Evolutionary conservation across 2,329 filamentous ascomycete genomes (phyloP), one percentile per base, ranked within the genome.

Genomic region (Hymenoscyphus albidus): DNA sequence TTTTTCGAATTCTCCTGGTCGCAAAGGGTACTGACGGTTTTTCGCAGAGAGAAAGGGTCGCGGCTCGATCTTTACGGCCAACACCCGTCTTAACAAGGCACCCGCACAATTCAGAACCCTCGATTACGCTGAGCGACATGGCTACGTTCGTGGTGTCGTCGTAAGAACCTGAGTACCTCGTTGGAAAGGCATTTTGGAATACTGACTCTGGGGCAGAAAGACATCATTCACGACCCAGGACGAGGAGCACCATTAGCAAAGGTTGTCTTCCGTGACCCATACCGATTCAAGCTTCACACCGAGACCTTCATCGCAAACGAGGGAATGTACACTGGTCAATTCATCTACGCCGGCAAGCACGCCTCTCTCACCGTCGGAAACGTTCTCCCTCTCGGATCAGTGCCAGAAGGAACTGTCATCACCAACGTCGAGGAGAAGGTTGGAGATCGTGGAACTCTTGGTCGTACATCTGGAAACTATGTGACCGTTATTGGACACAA

Each of bases 301-400:
- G 93, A 99, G 90, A 99, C 95, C 76, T 97, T 99, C 90, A 99
- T 99, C 80, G 95, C 95, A 83, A 99, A 98, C 85, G 95, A 98
- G 87, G 95, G 95, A 85, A 97, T 98, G 93, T 99, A 98, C 92
- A 97, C 95, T 74, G 95, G 95, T 80, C 95, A 99, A 84, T 99
- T 99, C 88, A 93, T 99, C 90, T 99, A 99, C 84, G 95, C 94
- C 80, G 95, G 95, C 80, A 99, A 99, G 92, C 95, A 97, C 85
- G 95, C 95, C 77, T 86, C 90, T 74, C 88, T 99, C 78, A 98
- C 91, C 78, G 89, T 99, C 81, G 95, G 95, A 82, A 99, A 99
- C 88, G 83, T 99, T 79, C 92, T 99, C 70, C 95, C 95, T 73
- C 88, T 99, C 75, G 87, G 88, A 79, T 92, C 91, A 79, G 91